Percentiles rank a stretch among this genome's conserved stretches.
Evolutionary conservation across 768 basidiomycete species (phyloP).

Genomic region (Suillus lakei): DNA sequence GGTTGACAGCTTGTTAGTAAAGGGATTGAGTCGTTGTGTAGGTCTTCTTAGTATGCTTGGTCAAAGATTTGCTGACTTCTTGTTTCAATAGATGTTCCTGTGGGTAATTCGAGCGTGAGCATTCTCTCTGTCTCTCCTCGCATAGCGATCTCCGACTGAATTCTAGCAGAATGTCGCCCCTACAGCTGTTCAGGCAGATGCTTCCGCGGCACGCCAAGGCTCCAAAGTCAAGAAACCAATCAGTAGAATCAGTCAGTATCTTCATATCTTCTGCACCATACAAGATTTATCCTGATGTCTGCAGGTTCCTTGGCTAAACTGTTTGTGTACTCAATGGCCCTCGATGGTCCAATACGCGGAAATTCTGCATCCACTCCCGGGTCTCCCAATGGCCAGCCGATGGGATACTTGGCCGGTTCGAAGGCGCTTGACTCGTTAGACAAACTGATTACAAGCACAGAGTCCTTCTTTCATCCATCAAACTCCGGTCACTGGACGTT

Average conservation of each 20-base stretch:
- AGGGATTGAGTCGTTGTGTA: constrained; percentile 81
- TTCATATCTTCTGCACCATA: not conserved
- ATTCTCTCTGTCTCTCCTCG: not conserved
- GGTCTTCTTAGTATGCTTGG: constrained; percentile 7
- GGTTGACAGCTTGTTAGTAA: constrained; percentile 84
- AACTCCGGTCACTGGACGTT: constrained; percentile 87
- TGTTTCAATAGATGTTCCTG: constrained; percentile 38
- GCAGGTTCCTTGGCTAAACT: constrained; percentile 81
- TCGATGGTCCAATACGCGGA: constrained; percentile 70
- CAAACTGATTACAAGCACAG: constrained; percentile 87
- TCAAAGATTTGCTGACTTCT: constrained; percentile 16
- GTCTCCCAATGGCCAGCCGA: constrained; percentile 47
- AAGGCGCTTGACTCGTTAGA: constrained; percentile 88
- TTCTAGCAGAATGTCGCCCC: constrained; percentile 58
- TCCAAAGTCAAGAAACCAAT: constrained; percentile 71
- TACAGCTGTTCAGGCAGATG: constrained; percentile 75
- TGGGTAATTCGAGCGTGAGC: constrained; percentile 67
- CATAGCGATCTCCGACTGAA: not conserved
- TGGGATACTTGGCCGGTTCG: constrained; percentile 78
- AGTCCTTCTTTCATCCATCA: constrained; percentile 95
- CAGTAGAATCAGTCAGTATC: constrained; percentile 58
- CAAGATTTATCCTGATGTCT: not conserved
- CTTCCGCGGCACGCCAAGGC: constrained; percentile 56
- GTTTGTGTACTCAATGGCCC: constrained; percentile 87
- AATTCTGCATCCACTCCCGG: constrained; percentile 50